Percentiles rank a stretch among this genome's conserved stretches.
phyloP scores from a whole-genome alignment of 1,284 basidiomycete genomes.

The Cutaneotrichosporon arboriforme region DNA sequence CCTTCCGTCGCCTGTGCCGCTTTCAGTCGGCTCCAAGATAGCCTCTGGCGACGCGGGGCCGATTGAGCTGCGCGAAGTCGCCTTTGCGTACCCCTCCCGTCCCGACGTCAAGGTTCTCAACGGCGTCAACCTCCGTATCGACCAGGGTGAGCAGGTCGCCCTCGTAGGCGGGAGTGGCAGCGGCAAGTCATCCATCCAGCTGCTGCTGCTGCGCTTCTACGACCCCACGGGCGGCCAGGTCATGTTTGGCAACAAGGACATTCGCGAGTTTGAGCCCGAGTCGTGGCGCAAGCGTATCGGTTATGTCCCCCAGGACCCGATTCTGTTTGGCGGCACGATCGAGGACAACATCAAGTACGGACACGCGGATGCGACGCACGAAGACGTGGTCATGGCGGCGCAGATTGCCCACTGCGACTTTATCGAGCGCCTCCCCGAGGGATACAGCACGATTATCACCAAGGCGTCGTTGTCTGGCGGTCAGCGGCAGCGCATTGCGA shows the following conservation, averaged over 20 bases:
- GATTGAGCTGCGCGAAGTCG: conserved; percentile 60
- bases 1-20: conserved; percentile 38
- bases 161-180: conserved; percentile 49
- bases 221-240: conserved; percentile 71
- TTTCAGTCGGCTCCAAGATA: conserved; percentile 35
- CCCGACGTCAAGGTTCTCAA: conserved; percentile 77
- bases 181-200: conserved; percentile 57
- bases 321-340: conserved; percentile 75
- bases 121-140: conserved; percentile 52
- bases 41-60: conserved; percentile 54
- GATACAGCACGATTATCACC: conserved; percentile 45
- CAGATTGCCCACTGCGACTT: conserved; percentile 45
- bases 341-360: conserved; percentile 64
- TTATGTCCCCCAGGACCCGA: conserved; percentile 54
- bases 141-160: conserved; percentile 49
- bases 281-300: conserved; percentile 85
- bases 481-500: conserved; percentile 52
- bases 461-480: conserved; percentile 49
- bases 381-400: conserved; percentile 39
- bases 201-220: conserved; percentile 83
- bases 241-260: conserved; percentile 69
- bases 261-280: conserved; percentile 64
- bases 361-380: conserved; percentile 33
- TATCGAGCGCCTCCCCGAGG: conserved; percentile 41
- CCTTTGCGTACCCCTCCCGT: conserved; percentile 86